A percentile compares a stretch with the other conserved stretches of the same genome.
These are phyloP conservation scores for Chrysochromulina tobinii DNA, from an alignment of 78 protist species.

Conservation along the genomic window DNA sequence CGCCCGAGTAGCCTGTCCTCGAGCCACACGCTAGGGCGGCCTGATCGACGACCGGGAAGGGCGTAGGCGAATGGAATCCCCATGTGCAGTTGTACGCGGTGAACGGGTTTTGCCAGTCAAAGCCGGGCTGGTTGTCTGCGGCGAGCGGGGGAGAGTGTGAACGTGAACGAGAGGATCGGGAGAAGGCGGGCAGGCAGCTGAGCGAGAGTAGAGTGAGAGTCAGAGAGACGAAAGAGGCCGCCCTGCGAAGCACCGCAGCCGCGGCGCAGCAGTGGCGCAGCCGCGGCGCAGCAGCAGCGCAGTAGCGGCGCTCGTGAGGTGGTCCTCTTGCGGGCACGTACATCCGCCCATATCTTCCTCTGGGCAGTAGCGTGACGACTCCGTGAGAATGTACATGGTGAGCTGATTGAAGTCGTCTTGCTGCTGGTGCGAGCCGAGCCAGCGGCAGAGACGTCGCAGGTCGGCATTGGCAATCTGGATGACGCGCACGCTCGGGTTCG, in stretches of 20 bases:
- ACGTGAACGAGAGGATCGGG: too few relatives aligned
- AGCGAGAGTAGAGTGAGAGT: too few relatives aligned
- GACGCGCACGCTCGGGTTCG: not conserved
- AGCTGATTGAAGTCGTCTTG: not conserved
- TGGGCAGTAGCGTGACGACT: not conserved
- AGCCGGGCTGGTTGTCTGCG: not conserved
- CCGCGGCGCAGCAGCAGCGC: too few relatives aligned
- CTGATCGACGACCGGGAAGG: not conserved
- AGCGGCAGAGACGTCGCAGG: not conserved
- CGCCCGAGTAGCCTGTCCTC: too few relatives aligned
- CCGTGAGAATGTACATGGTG: not conserved
- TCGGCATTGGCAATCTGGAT: not conserved
- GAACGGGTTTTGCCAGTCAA: not conserved
- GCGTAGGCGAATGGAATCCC: slow-evolving; percentile 2
- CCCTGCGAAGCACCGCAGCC: too few relatives aligned
- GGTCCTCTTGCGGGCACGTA: not conserved
- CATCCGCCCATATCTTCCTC: not conserved
- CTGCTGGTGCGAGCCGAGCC: not conserved
- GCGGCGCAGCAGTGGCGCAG: too few relatives aligned
- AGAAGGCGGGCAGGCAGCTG: too few relatives aligned
- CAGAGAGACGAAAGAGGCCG: too few relatives aligned
- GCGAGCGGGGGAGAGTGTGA: too few relatives aligned
- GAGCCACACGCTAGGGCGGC: too few relatives aligned
- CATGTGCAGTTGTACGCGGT: slow-evolving; percentile 21
- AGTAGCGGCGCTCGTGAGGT: too few relatives aligned